Evolutionary conservation across 805 yeast genomes (phyloP).

Genomic region (Metschnikowia reukaufii): DNA sequence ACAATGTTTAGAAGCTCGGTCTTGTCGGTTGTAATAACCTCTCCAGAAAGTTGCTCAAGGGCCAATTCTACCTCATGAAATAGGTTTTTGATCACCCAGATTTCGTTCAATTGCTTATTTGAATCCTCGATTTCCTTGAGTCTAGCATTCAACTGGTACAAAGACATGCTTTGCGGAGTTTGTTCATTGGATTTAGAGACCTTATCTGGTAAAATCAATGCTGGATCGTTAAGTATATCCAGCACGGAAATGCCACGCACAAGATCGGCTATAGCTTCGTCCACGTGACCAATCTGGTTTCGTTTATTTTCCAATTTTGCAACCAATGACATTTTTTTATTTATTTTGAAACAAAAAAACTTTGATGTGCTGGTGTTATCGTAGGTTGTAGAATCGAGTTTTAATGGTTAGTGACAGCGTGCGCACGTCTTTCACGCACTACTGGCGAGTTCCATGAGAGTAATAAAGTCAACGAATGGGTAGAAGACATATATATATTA

Average conservation of each 20-base stretch:
- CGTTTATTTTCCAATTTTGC: not conserved
- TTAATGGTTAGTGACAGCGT: not conserved
- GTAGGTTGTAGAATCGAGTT: not conserved
- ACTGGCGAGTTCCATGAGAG: not conserved
- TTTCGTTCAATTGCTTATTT: constrained; percentile 22
- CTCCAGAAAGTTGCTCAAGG: constrained; percentile 15
- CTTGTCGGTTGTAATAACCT: constrained; percentile 12
- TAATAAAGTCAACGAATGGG: not conserved
- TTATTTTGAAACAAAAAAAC: not conserved
- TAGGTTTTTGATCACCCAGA: constrained; percentile 31
- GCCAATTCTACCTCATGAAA: constrained; percentile 23
- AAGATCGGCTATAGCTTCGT: constrained; percentile 2
- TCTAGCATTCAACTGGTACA: constrained; percentile 18
- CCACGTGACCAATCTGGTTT: constrained; percentile 1
- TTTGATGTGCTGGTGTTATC: not conserved
- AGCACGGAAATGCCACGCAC: constrained; percentile 4
- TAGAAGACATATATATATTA: not conserved
- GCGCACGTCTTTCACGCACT: not conserved
- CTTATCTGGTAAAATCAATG: not conserved
- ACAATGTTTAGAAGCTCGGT: constrained; percentile 22
- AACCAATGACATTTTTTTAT: constrained; percentile 5
- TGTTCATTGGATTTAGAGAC: not conserved
- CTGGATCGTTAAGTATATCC: constrained; percentile 8
- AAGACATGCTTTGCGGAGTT: constrained; percentile 5
- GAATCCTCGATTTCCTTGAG: constrained; percentile 14